Percentiles rank a stretch among this genome's conserved stretches.
Conservation (phyloP, 257 asterid genomes). For the Parsonsia alboflavescens region DNA sequence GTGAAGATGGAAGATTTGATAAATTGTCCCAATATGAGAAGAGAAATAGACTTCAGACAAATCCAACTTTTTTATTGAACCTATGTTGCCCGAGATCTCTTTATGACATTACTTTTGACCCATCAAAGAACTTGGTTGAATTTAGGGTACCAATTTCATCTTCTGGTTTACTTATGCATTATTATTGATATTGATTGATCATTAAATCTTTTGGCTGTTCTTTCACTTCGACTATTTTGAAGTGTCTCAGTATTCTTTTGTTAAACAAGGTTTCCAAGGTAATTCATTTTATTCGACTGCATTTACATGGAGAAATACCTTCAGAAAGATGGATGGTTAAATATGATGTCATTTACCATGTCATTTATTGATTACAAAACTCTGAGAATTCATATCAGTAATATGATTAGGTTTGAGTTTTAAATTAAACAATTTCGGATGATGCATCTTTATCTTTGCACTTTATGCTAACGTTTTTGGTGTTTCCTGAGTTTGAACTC, state of each 20-base stretch:
- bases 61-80: constrained; percentile 67
- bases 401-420: neutral
- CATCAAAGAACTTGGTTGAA: constrained; percentile 64
- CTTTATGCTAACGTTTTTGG: neutral
- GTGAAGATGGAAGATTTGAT: constrained; percentile 31
- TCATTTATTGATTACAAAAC: neutral
- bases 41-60: constrained; percentile 44
- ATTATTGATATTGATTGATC: neutral
- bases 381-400: neutral
- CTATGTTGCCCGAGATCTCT: constrained; percentile 71
- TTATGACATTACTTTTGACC: constrained; percentile 68
- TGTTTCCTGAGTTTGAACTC: neutral
- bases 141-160: constrained; percentile 50
- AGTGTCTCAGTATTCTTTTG: constrained; percentile 4
- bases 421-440: neutral
- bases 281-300: neutral
- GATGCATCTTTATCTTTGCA: neutral
- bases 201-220: constrained; percentile 1
- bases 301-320: neutral
- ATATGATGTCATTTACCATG: neutral
- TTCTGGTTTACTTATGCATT: constrained; percentile 5
- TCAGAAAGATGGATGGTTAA: neutral
- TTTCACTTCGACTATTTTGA: neutral
- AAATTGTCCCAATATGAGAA: constrained; percentile 32
- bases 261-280: neutral